Conservation (phyloP, 371 early-diverging fungal species). For the Smittium culicis region DNA sequence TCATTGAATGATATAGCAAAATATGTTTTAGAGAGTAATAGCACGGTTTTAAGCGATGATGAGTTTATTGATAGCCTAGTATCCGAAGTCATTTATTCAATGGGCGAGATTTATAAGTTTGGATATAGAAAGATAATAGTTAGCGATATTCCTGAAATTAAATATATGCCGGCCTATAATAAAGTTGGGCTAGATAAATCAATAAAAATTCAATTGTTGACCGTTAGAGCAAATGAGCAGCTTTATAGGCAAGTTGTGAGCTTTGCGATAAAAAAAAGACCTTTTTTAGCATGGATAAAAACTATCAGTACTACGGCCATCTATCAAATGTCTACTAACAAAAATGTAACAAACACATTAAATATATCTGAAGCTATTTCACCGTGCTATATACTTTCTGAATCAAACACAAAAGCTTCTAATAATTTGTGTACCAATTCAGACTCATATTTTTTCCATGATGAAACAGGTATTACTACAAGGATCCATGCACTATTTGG, state of each 20-base stretch:
- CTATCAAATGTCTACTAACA: background rate
- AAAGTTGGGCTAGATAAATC: background rate
- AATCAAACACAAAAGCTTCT: background rate
- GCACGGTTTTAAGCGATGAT: background rate
- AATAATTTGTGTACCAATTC: constrained; percentile 11
- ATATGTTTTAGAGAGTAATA: background rate
- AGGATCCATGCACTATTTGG: constrained; percentile 15
- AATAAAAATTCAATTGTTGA: background rate
- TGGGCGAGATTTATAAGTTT: constrained; percentile 10
- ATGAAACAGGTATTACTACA: constrained; percentile 11
- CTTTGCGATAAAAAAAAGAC: background rate
- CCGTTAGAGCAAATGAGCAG: background rate
- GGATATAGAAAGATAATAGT: constrained; percentile 16
- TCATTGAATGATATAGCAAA: constrained; percentile 12
- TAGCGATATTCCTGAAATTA: constrained; percentile 12
- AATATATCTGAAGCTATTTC: background rate
- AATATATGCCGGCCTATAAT: constrained; percentile 6
- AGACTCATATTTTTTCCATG: constrained; percentile 13
- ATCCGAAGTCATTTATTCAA: background rate
- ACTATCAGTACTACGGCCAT: constrained; percentile 3
- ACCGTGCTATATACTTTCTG: background rate
- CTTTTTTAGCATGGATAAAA: background rate
- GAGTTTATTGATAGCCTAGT: constrained; percentile 9
- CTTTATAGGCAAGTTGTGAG: background rate
- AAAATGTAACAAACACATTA: background rate